Conservation (phyloP, 2,329 filamentous ascomycete genomes). For the Polychaeton citri region DNA sequence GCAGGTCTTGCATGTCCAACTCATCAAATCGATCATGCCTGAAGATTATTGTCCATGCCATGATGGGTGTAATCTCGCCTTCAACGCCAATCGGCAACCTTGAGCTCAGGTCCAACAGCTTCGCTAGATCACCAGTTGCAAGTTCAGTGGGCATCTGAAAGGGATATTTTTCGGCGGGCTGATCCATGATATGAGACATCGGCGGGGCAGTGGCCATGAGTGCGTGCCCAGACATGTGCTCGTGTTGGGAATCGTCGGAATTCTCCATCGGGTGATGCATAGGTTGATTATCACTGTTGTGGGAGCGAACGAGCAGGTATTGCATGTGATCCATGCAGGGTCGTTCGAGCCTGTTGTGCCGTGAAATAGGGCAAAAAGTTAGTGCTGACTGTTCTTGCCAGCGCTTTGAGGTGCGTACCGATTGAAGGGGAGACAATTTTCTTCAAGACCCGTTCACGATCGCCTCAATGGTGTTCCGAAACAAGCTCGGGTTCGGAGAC, state of each 20-base stretch:
- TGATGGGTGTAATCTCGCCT: conserved; percentile 86
- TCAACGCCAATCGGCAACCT: conserved; percentile 58
- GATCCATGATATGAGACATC: conserved; percentile 44
- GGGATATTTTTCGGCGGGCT: conserved; percentile 43
- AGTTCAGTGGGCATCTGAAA: conserved; percentile 74
- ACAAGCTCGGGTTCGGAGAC: no score
- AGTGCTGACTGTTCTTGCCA: conserved; percentile 1
- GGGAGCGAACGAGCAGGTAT: conserved; percentile 52
- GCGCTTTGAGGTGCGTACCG: not conserved
- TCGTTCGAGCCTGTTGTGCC: conserved; percentile 57
- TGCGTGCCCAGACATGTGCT: conserved; percentile 63
- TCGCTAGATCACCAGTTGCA: conserved; percentile 61
- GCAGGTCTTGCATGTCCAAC: conserved; percentile 56
- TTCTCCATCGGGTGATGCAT: conserved; percentile 26
- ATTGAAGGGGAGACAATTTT: not conserved
- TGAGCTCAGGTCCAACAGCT: conserved; percentile 71
- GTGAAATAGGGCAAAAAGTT: conserved; percentile 8
- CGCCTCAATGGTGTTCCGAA: no score
- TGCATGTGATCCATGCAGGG: conserved; percentile 89
- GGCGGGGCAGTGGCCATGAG: conserved; percentile 89
- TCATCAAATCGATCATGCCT: conserved; percentile 55
- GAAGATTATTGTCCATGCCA: conserved; percentile 79
- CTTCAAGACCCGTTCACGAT: no score
- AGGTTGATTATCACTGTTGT: conserved; percentile 28
- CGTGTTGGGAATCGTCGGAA: conserved; percentile 41